Conservation (phyloP, 2,329 filamentous ascomycete genomes). For the Ophiostoma ulmi region DNA sequence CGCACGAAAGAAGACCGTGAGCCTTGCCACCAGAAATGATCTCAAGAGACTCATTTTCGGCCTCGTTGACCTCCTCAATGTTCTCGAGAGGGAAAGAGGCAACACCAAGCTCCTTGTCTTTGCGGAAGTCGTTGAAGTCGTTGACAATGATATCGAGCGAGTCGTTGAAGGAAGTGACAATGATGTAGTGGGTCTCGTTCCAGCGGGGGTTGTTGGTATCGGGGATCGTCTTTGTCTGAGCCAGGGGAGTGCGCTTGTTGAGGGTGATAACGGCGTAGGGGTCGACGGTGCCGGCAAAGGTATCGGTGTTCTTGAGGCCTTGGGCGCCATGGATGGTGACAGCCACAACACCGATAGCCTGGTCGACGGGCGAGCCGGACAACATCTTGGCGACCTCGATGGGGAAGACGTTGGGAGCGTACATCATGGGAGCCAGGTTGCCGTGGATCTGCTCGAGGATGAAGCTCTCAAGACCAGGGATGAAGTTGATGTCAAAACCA, state of each 20-base stretch:
- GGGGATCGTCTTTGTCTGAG: conserved; percentile 79
- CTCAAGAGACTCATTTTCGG: conserved; percentile 81
- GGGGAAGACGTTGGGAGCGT: conserved; percentile 93
- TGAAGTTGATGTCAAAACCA: conserved; percentile 98
- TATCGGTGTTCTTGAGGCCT: conserved; percentile 91
- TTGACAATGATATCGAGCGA: conserved; percentile 77
- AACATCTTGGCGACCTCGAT: conserved; percentile 99
- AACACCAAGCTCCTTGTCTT: conserved; percentile 89
- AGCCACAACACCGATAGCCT: conserved; percentile 89
- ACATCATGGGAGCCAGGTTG: conserved; percentile 95
- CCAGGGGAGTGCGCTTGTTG: conserved; percentile 75
- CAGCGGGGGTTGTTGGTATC: conserved; percentile 84
- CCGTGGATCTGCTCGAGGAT: conserved; percentile 95
- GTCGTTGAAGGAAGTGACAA: conserved; percentile 86
- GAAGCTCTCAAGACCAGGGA: conserved; percentile 87
- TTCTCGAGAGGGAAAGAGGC: conserved; percentile 82
- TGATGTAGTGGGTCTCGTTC: conserved; percentile 96
- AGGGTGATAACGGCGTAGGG: conserved; percentile 83
- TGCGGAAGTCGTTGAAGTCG: conserved; percentile 93
- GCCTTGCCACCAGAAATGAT: conserved; percentile 78
- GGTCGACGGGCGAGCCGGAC: conserved; percentile 86
- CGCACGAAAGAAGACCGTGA: conserved; percentile 71
- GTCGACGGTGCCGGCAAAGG: conserved; percentile 85
- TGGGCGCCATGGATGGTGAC: conserved; percentile 86
- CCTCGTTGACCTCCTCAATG: conserved; percentile 68